Evolutionary conservation across 768 basidiomycete genomes (phyloP).

Genomic region (Mycena alexandri): DNA sequence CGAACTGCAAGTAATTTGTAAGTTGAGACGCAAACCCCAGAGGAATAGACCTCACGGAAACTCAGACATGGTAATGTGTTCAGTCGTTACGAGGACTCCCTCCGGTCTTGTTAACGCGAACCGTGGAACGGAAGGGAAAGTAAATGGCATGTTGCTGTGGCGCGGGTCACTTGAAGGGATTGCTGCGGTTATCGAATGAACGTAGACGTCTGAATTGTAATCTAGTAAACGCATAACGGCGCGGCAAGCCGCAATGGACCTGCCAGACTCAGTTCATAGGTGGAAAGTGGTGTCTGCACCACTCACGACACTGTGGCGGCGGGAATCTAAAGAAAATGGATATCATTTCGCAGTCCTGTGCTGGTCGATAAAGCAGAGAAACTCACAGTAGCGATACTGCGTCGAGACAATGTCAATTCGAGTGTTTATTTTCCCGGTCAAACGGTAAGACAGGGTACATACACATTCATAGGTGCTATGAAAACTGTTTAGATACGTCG

Average conservation of each 20-base stretch:
- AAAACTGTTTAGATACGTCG: not conserved
- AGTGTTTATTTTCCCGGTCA: not conserved
- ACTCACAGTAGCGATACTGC: conserved; percentile 68
- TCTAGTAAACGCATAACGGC: conserved; percentile 76
- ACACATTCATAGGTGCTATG: conserved; percentile 74
- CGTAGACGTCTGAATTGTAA: conserved; percentile 61
- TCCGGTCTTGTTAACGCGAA: conserved; percentile 55
- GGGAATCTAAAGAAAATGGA: conserved; percentile 58
- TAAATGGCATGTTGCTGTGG: conserved; percentile 44
- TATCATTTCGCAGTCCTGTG: not conserved
- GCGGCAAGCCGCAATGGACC: conserved; percentile 75
- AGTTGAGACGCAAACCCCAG: not conserved
- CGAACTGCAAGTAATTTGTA: not conserved
- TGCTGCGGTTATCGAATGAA: conserved; percentile 60
- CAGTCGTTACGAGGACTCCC: conserved; percentile 67
- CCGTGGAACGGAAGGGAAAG: conserved; percentile 47
- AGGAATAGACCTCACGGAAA: conserved; percentile 54
- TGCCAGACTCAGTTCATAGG: conserved; percentile 36
- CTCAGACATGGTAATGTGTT: conserved; percentile 72
- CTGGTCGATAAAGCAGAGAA: conserved; percentile 29
- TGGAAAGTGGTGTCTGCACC: conserved; percentile 26
- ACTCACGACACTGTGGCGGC: conserved; percentile 73
- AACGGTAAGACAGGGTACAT: conserved; percentile 45
- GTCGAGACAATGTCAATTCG: conserved; percentile 5
- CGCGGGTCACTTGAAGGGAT: conserved; percentile 49